These are phyloP conservation scores for Chaetoceros tenuissimus DNA, from an alignment of 108 stramenopile genomes.

Conservation along the genomic window DNA sequence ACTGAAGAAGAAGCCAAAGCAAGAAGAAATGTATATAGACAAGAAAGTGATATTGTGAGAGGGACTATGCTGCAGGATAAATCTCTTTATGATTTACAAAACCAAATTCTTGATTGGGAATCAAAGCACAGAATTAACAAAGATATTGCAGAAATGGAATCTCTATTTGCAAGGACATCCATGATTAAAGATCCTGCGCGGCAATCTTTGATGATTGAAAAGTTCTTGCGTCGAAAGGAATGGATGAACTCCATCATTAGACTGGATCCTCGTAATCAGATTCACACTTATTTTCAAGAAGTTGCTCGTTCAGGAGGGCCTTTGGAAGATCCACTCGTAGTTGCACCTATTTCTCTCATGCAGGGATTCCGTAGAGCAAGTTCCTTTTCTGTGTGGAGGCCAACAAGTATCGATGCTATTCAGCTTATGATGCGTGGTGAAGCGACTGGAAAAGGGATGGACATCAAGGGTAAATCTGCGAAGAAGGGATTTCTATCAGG, in stretches of 20 bases:
- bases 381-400: slow-evolving; percentile 69
- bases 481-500: slow-evolving; percentile 42
- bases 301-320: slow-evolving; percentile 38
- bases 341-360: slow-evolving; percentile 5
- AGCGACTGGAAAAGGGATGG: slow-evolving; percentile 64
- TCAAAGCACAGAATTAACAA: too few species aligned
- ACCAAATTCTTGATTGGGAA: too few species aligned
- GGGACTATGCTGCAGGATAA: too few species aligned
- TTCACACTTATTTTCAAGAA: slow-evolving; percentile 48
- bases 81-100: too few species aligned
- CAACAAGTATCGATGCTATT: slow-evolving; percentile 52
- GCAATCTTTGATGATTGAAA: too few species aligned
- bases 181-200: too few species aligned
- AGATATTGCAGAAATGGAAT: too few species aligned
- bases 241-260: slow-evolving; percentile 35
- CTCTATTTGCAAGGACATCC: too few species aligned
- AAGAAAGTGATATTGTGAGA: too few species aligned
- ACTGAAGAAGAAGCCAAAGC: too few species aligned
- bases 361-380: slow-evolving; percentile 14
- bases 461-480: slow-evolving; percentile 74
- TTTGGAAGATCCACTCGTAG: slow-evolving; percentile 17
- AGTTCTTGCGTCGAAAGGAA: too few species aligned
- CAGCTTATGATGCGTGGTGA: slow-evolving; percentile 59
- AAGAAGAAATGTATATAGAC: too few species aligned
- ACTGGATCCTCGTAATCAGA: slow-evolving; percentile 50